Percentiles rank a stretch among this genome's conserved stretches.
phyloP scores from a whole-genome alignment of 2,329 filamentous ascomycete genomes.

The Talaromyces sp. region DNA sequence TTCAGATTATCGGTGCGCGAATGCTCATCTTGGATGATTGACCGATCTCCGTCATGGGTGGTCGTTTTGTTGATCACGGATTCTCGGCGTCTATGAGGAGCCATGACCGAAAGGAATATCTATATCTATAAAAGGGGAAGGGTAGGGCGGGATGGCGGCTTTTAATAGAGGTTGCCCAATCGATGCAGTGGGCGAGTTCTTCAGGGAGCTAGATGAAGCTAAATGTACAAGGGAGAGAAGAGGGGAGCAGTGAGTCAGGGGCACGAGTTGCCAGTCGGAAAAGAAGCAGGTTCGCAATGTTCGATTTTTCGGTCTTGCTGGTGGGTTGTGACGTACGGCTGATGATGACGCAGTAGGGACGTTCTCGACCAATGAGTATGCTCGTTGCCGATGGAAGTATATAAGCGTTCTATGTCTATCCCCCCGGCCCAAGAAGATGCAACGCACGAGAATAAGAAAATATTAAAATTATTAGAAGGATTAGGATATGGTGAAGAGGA shows the following conservation, averaged over 20 bases:
- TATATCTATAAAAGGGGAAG: constrained; percentile 5
- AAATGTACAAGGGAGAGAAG: not conserved
- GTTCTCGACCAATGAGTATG: constrained; percentile 5
- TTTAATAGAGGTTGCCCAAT: not conserved
- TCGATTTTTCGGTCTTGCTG: constrained; percentile 2
- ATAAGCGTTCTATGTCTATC: not conserved
- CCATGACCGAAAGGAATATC: constrained; percentile 9
- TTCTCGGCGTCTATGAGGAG: constrained; percentile 20
- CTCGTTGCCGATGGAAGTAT: not conserved
- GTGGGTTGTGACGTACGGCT: constrained; percentile 25
- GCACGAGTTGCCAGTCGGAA: not conserved
- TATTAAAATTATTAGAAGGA: not conserved
- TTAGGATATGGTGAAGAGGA: not conserved
- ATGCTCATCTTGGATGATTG: constrained; percentile 34
- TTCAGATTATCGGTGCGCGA: constrained; percentile 32
- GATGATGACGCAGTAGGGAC: constrained; percentile 17
- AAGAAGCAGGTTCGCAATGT: constrained; percentile 4
- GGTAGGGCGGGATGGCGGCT: not conserved
- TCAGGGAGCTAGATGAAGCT: not conserved
- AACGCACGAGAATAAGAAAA: not conserved
- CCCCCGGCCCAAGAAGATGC: not conserved
- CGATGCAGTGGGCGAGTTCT: not conserved
- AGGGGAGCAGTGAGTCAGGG: not conserved
- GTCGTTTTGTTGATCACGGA: constrained; percentile 29
- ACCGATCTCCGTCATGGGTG: constrained; percentile 34